Conservation (phyloP, 1,284 basidiomycete species). For the Papiliotrema laurentii region DNA sequence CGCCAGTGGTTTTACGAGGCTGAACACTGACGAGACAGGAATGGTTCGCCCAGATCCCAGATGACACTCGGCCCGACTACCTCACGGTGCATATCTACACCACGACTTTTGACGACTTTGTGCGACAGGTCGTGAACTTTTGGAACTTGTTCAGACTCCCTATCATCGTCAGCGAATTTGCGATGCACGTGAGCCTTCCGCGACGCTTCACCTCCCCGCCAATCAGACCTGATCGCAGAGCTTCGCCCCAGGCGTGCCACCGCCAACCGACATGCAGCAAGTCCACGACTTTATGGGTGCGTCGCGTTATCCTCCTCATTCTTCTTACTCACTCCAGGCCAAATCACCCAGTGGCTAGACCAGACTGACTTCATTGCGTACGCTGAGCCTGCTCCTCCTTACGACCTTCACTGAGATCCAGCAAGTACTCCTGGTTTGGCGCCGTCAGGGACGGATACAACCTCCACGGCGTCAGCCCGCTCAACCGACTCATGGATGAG, state of each 20-base stretch:
- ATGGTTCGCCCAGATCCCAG: conserved; percentile 26
- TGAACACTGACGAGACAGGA: conserved; percentile 18
- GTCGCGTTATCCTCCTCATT: conserved; percentile 1
- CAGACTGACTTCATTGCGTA: conserved; percentile 27
- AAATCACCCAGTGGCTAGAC: conserved; percentile 36
- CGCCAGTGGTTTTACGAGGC: not conserved
- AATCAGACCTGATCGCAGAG: conserved; percentile 15
- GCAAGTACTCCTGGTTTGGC: conserved; percentile 36
- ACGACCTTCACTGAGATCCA: too few relatives aligned
- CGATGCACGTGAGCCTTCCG: conserved; percentile 29
- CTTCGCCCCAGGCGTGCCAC: conserved; percentile 34
- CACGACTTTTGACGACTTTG: conserved; percentile 39
- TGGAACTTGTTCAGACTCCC: conserved; percentile 31
- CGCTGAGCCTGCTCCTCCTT: too few relatives aligned
- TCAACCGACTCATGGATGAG: conserved; percentile 35
- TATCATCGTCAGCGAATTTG: conserved; percentile 41
- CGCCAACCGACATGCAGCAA: conserved; percentile 30
- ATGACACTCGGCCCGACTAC: conserved; percentile 25
- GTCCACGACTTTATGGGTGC: conserved; percentile 45
- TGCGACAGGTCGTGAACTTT: conserved; percentile 23
- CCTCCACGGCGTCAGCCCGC: conserved; percentile 34
- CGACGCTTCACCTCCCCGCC: not conserved
- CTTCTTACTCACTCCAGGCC: conserved; percentile 12
- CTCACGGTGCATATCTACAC: conserved; percentile 43
- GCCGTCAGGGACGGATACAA: conserved; percentile 19